Base-by-base conservation (phyloP, 2,329 filamentous ascomycete species). In the Blumeriella jaapii region DNA sequence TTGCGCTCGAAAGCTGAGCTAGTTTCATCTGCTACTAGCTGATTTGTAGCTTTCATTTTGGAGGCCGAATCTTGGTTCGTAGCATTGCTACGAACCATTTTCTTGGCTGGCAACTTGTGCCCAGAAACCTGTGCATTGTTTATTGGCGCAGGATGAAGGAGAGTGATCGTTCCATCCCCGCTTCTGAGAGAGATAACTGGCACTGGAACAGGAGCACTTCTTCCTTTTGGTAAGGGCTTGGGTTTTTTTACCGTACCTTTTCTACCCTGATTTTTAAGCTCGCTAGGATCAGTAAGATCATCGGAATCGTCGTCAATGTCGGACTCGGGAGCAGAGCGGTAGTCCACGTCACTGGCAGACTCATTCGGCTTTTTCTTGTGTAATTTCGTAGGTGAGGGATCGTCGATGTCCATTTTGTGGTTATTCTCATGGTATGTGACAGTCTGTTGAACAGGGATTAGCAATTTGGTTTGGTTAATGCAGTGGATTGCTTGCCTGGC, bases 301-400 rank as follows among this genome's bases (percentile, higher is more conserved):
- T 47, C 40, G 17, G 40, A 44, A 23, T 49, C 50, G 23, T 45
- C 46, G n/a, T 52, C 54, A 20, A 17, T 46, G 10, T 53, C 55
- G 10, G 48, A 42, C 9, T 50, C 49, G 11, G 29, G 44, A 1
- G 54, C 55, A 6, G 52, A 56, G 5, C 46, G 47, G 32, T 56
- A 58, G 34, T 58, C 55, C 4, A 48, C 48, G 23, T 58, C 55
- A 26, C 47, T 49, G 16, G 34, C 36, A n/a, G 38, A 40, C 3
- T 46, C 42, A 12, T 29, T 28, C 14, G 29, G 31, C 13, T 36
- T 27, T 29, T 31, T 37, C 16, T 43, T 43, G 19, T 15, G 16
- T 9, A 22, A 17, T 22, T 46, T 42, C n/a, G 23, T 34, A 10
- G 36, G 44, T 18, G 46, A 43, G 9, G 40, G 20, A 14, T 42